phyloP scores from a whole-genome alignment of 768 basidiomycete species.

The Obba rivulosa region DNA sequence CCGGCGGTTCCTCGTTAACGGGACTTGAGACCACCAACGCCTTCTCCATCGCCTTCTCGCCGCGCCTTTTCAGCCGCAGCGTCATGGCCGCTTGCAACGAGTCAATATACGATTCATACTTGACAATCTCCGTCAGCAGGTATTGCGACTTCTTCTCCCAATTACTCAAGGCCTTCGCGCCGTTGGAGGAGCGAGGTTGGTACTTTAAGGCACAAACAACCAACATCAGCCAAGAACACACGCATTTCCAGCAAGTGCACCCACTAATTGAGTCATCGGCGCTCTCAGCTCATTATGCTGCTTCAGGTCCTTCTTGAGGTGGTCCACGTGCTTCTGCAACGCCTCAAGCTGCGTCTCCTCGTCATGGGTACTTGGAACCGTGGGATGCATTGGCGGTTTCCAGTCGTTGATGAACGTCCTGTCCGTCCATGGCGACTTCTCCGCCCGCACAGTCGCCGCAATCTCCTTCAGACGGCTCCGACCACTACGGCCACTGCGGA shows the following conservation, averaged over 20 bases:
- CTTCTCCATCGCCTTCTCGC: slow-evolving; percentile 75
- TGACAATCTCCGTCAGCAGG: slow-evolving; percentile 86
- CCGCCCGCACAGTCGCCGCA: slow-evolving; percentile 54
- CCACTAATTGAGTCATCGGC: slow-evolving; percentile 77
- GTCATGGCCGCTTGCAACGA: slow-evolving; percentile 80
- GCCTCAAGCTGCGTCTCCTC: slow-evolving; percentile 93
- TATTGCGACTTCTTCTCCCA: slow-evolving; percentile 93
- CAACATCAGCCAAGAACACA: slow-evolving; percentile 17
- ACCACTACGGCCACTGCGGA: slow-evolving; percentile 69
- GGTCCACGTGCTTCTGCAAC: slow-evolving; percentile 71
- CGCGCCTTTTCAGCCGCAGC: slow-evolving; percentile 82
- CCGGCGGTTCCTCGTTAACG: slow-evolving; percentile 28
- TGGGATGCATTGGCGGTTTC: slow-evolving; percentile 85
- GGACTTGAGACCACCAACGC: slow-evolving; percentile 37
- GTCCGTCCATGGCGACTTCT: slow-evolving; percentile 72
- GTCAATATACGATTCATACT: slow-evolving; percentile 93
- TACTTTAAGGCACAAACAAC: slow-evolving; percentile 53
- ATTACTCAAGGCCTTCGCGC: slow-evolving; percentile 74
- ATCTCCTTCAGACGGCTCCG: slow-evolving; percentile 73
- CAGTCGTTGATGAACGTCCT: slow-evolving; percentile 84
- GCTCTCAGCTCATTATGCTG: slow-evolving; percentile 78
- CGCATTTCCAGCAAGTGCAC: not conserved
- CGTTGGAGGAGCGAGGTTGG: slow-evolving; percentile 67
- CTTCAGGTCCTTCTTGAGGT: slow-evolving; percentile 74
- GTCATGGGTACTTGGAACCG: slow-evolving; percentile 78